Evolutionary conservation across 768 basidiomycete genomes (phyloP), one percentile per base, ranked within the genome.

Genomic region (Pleurotus djamor): DNA sequence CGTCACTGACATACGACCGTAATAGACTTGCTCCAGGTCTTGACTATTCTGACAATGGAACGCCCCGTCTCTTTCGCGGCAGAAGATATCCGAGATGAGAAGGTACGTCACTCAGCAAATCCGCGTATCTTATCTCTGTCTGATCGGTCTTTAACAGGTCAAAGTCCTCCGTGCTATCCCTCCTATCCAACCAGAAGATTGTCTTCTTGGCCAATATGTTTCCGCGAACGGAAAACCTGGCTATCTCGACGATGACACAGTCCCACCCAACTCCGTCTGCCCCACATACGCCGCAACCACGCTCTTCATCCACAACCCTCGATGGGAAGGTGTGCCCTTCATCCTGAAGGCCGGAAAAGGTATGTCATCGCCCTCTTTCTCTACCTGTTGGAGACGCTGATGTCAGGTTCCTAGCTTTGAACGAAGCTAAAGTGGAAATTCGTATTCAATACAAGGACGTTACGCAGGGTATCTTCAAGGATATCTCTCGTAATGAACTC

Each of bases 311-410:
- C 83, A 97, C 76, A 97, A 94, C 72, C 94, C 93, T 1, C 81
- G 97, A 61, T 99, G 96, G 96, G 96, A 98, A 72, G 96, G 96
- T 59, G 96, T 99, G 4, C 97, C 96, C 0, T 99, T 98, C 78
- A 94, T 98, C 68, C 81, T 99, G 65, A 98, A 96, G 77, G 97
- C 96, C 21, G 96, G 96, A 55, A 99, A 99, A 83, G 96, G 95
- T 91, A 65, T 34, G 21, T 41, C 35, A 16, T 17, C 34, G 8
- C 4, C 6, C 51, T 59, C 7, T 38, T 52, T 28, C 36, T 51
- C 35, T 3, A 28, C 21, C 21, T 28, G 33, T 59, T 60, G 58
- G 55, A 59, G 54, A 59, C 17, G 61, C 48, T 43, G 48, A 44
- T 37, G 47, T 36, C 57, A 60, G 48, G 49, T 56, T 61, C 61